Evolutionary conservation across 164 flowering plant species (phyloP), one percentile per base, ranked within the genome.

Genomic region (Umbilicus rupestris): DNA sequence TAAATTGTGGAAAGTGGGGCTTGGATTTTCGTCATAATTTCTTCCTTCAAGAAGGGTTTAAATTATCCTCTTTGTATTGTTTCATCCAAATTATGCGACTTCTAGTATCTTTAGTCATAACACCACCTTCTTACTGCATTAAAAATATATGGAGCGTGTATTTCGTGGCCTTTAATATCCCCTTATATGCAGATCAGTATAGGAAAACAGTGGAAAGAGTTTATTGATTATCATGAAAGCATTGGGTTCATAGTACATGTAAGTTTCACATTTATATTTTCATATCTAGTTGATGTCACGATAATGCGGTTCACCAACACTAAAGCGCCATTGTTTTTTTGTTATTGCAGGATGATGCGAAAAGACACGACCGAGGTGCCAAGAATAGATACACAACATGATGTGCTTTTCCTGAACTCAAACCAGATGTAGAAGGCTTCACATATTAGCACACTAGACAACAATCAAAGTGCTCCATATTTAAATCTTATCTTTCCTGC

Each of bases 231-330:
- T 28, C 60, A 55, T 26, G 60, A 55, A 55, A 55, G 60, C 60
- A 55, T 55, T 55, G 60, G 60, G 31, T 55, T 55, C 60, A 55
- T 55, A 55, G 60, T 55, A 12, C 60, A 55, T 24, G 60, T 55
- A 55, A 55, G 60, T 55, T 26, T 3, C 33, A 55, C 12, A 3
- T 55, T 12, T 55, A 26, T 22, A 2, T 22, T 24, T 20, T 50
- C 26, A 7, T 20, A 50, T 50, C 20, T 5, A 47, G 20, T 47
- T 47, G 52, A 19, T 47, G 17, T 47, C 52, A 47, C 7, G 22
- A 33, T 33, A 33, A 33, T 33, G 37, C 6, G 37, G 37, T 41
- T 3, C 44, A 41, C 44, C 1, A 1, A 41, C 1, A 8, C 44
- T 41, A 41, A 11, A 41, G 44, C 9, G 44, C 44, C 44, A 41